A percentile compares a stretch with the other conserved stretches of the same genome.
phyloP scores from a whole-genome alignment of 352 stramenopile species.

The Blastocystis sp. region DNA sequence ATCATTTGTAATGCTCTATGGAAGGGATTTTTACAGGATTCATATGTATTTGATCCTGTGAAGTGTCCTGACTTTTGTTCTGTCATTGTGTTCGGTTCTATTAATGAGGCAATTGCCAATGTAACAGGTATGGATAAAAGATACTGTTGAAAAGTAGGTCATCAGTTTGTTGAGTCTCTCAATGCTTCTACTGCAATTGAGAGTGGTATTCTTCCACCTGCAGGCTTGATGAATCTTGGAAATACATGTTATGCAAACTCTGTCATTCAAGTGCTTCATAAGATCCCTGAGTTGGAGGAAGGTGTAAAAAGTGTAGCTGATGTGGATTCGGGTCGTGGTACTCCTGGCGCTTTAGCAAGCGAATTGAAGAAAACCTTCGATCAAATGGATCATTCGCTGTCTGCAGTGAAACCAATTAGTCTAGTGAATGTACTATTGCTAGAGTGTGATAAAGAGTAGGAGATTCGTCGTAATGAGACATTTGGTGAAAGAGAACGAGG shows the following conservation, averaged over 20 bases:
- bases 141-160: background rate
- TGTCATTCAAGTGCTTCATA: constrained; percentile 38
- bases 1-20: constrained; percentile 21
- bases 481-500: background rate
- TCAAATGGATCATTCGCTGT: background rate
- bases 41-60: background rate
- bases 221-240: constrained; percentile 25
- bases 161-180: background rate
- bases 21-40: constrained; percentile 31
- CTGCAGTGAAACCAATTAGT: background rate
- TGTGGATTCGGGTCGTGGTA: background rate
- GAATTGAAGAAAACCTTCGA: constrained; percentile 18
- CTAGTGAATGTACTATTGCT: background rate
- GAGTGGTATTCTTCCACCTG: background rate
- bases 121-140: background rate
- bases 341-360: background rate
- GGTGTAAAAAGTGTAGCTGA: background rate
- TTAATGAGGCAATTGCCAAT: background rate
- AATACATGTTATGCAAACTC: constrained; percentile 49
- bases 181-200: background rate
- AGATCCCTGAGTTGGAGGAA: constrained; percentile 42
- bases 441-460: background rate
- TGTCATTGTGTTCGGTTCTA: background rate
- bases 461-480: constrained; percentile 39
- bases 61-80: background rate